Percentiles rank a stretch among this genome's conserved stretches.
Conservation (phyloP, 2,329 filamentous ascomycete species). For the Penicillium sp. region DNA sequence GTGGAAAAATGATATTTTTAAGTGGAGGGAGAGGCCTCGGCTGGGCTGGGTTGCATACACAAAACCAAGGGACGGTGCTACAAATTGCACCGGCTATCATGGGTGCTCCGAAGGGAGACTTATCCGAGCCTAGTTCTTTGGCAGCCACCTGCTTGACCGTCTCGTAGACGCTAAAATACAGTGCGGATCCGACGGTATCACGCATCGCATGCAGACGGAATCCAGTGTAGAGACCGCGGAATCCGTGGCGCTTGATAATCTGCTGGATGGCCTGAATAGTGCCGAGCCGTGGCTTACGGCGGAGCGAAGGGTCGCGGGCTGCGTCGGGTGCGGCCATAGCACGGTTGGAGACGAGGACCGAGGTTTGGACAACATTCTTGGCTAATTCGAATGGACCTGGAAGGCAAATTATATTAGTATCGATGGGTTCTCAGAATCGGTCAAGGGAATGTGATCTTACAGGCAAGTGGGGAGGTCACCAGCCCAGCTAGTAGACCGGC, state of each 20-base stretch:
- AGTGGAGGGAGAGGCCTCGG: background rate
- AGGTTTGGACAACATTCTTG: slow-evolving; percentile 55
- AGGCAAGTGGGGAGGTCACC: slow-evolving; percentile 48
- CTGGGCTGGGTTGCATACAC: too few species aligned
- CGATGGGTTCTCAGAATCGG: background rate
- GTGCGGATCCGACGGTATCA: slow-evolving; percentile 50
- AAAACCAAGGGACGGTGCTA: slow-evolving; percentile 53
- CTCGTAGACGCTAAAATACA: slow-evolving; percentile 54
- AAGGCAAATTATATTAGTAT: background rate
- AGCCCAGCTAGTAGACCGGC: slow-evolving; percentile 49
- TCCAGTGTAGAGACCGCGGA: slow-evolving; percentile 51
- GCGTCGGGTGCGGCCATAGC: slow-evolving; percentile 42
- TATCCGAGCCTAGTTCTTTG: slow-evolving; percentile 48
- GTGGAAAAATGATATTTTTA: background rate
- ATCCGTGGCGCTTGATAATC: slow-evolving; percentile 48
- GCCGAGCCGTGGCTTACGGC: slow-evolving; percentile 44
- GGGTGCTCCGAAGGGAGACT: slow-evolving; percentile 48
- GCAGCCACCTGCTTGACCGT: slow-evolving; percentile 51
- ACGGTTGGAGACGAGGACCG: slow-evolving; percentile 50
- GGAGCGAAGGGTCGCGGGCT: slow-evolving; percentile 38
- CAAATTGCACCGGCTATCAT: slow-evolving; percentile 52
- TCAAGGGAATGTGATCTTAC: slow-evolving; percentile 34
- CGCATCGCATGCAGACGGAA: slow-evolving; percentile 50
- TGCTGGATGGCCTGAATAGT: slow-evolving; percentile 48
- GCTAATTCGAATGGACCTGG: slow-evolving; percentile 51